Evolutionary conservation across 192 early-diverging fungal species (phyloP).

Genomic region (Mortierella antarctica): DNA sequence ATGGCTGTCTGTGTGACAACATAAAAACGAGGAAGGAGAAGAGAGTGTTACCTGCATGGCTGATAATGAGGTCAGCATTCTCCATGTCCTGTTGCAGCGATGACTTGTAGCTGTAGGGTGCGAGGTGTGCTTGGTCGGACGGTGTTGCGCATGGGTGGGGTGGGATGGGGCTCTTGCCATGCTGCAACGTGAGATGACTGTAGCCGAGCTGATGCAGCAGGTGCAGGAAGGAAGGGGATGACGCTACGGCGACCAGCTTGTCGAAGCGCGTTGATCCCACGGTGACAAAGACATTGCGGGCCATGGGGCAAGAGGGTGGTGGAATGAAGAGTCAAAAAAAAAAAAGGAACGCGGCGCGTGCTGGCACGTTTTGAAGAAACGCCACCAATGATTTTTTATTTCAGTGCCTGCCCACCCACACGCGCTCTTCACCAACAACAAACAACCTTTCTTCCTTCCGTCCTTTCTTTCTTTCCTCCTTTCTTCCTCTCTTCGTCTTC

Average conservation of each 20-base stretch:
- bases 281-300: constrained; percentile 74
- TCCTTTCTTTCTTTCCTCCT: background rate
- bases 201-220: constrained; percentile 62
- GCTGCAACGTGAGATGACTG: constrained; percentile 72
- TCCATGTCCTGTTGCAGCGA: constrained; percentile 65
- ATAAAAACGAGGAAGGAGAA: background rate
- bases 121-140: constrained; percentile 23
- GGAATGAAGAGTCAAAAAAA: background rate
- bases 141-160: constrained; percentile 8
- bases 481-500: background rate
- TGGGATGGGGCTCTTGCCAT: constrained; percentile 61
- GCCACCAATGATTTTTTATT: constrained; percentile 9
- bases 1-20: background rate
- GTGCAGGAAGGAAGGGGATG: constrained; percentile 59
- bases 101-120: constrained; percentile 68
- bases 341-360: too few relatives aligned
- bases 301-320: background rate
- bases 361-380: background rate
- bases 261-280: constrained; percentile 96
- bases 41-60: constrained; percentile 72
- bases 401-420: too few relatives aligned
- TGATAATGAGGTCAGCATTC: constrained; percentile 79
- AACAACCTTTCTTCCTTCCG: constrained; percentile 1
- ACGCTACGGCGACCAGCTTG: constrained; percentile 66
- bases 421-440: background rate